Evolutionary conservation across 1,139 yeast genomes (phyloP), one percentile per base, ranked within the genome.

Genomic region (Pichia inconspicua): DNA sequence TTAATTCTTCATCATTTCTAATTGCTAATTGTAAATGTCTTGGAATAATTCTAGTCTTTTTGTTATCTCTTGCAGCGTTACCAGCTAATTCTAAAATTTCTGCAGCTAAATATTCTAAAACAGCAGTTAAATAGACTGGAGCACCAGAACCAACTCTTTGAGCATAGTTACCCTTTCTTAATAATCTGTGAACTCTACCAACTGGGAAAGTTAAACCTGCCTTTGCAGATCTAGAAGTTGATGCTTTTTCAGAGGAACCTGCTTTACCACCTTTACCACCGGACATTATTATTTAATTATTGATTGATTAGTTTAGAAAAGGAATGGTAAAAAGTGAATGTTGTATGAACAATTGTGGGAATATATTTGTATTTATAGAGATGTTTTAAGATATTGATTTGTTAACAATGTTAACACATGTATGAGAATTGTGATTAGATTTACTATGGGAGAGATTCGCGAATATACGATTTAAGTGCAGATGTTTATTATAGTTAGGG

Each of bases 201-300:
- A 92, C 97, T 75, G 97, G 97, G 95, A 92, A 90, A 64, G 96
- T 87, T 70, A 90, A 82, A 72, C 97, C 97, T 69, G 97, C 97
- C 78, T 88, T 90, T 57, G 96, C 84, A 63, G 97, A 90, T 82
- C 97, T 89, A 51, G 97, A 85, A 74, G 94, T 92, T 66, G 97
- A 84, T 65, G 94, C 89, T 75, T 90, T 90, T 70, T 89, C 90
- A 61, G 86, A 70, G 61, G 95, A 75, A 66, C 95, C 94, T 69
- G 96, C 95, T 77, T 89, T 89, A 66, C 90, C 90, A 73, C 97
- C 97, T 84, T 90, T 90, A 73, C 97, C 97, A 72, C 96, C 96
- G 70, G 97, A 86, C 96, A 88, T 89, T 79, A 51, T 76, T 25
- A 40, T 40, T 42, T 30, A 34, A 34, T 34, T 15, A 10, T 32